These are phyloP conservation scores for Tricholoma bakamatsutake DNA, from an alignment of 768 basidiomycete genomes.

Conservation along the genomic window DNA sequence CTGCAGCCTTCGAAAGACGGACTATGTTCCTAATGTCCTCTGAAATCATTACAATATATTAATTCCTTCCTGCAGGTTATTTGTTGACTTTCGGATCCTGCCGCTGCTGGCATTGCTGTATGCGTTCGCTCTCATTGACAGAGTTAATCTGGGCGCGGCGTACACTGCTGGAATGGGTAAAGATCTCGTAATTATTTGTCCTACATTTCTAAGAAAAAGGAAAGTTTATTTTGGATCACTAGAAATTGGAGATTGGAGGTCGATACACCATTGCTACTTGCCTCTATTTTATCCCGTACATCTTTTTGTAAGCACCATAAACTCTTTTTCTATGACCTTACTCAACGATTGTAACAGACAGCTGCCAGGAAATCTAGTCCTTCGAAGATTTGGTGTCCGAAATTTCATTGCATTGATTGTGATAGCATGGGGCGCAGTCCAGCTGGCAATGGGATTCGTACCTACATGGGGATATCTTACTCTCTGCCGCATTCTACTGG, in stretches of 20 bases:
- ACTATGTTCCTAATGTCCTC: constrained; percentile 26
- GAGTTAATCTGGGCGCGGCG: constrained; percentile 38
- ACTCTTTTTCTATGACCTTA: neutral
- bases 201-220: neutral
- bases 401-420: constrained; percentile 39
- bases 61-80: constrained; percentile 23
- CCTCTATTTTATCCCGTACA: constrained; percentile 41
- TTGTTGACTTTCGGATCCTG: constrained; percentile 36
- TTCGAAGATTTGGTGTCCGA: constrained; percentile 37
- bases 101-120: constrained; percentile 36
- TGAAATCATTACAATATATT: neutral
- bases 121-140: constrained; percentile 38
- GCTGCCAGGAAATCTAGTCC: constrained; percentile 38
- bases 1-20: constrained; percentile 27
- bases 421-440: constrained; percentile 37
- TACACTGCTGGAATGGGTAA: constrained; percentile 38
- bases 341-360: constrained; percentile 27
- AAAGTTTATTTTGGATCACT: neutral
- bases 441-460: constrained; percentile 42
- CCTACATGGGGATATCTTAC: constrained; percentile 34
- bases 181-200: constrained; percentile 23
- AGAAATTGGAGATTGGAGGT: constrained; percentile 28
- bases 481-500: constrained; percentile 38
- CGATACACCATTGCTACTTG: constrained; percentile 38
- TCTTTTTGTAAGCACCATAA: constrained; percentile 28